These are phyloP conservation scores for Russula earlei DNA, from an alignment of 768 basidiomycete genomes.

Conservation along the genomic window DNA sequence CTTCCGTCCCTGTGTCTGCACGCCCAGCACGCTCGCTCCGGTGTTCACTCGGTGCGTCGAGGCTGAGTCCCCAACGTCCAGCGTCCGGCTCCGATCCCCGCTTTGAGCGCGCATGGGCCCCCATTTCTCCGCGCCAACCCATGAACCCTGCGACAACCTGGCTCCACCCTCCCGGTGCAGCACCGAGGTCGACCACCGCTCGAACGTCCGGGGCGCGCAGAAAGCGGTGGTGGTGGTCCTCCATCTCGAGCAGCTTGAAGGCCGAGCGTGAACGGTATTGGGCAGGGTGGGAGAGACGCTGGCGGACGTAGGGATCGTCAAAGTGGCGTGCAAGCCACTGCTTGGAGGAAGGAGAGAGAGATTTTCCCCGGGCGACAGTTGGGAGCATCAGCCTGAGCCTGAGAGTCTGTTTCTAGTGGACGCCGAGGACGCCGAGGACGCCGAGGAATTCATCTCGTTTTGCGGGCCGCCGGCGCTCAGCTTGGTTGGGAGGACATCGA, in stretches of 20 bases:
- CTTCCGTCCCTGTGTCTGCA: constrained; percentile 14
- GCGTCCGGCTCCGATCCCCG: neutral
- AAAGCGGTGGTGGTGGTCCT: constrained; percentile 46
- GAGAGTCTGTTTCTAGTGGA: too few species aligned
- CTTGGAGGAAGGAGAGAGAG: constrained; percentile 32
- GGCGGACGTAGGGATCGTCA: constrained; percentile 62
- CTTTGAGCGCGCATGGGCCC: constrained; percentile 3
- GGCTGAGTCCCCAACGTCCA: constrained; percentile 7
- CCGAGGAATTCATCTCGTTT: too few species aligned
- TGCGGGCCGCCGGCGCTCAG: too few species aligned
- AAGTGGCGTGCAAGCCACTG: constrained; percentile 64
- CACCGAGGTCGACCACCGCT: constrained; percentile 79
- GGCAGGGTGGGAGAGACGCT: constrained; percentile 34
- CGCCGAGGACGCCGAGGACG: too few species aligned
- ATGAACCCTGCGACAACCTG: constrained; percentile 66
- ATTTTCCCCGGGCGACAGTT: constrained; percentile 6
- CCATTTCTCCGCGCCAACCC: constrained; percentile 34
- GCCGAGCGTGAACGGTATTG: constrained; percentile 79
- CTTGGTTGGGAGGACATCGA: too few species aligned
- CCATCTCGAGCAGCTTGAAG: constrained; percentile 83
- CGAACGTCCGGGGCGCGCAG: constrained; percentile 42
- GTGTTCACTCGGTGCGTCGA: neutral
- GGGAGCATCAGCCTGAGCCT: constrained; percentile 6
- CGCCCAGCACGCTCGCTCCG: neutral
- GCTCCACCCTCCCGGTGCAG: constrained; percentile 91